Percentiles rank a stretch among this genome's conserved stretches.
Conservation (phyloP, 805 yeast species). For the Vanderwaltozyma tropicalis region DNA sequence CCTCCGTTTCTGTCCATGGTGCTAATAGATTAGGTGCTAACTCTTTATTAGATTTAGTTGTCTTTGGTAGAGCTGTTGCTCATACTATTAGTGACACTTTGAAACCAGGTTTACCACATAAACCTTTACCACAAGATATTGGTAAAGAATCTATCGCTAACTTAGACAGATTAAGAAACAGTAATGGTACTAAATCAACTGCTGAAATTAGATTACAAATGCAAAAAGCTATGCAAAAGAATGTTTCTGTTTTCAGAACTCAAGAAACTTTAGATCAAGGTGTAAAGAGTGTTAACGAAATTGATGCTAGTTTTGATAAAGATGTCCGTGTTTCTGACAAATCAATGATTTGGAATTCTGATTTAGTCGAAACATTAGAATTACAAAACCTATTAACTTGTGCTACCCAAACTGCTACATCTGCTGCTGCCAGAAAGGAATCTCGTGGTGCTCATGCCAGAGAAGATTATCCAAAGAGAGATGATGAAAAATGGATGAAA, state of each 20-base stretch:
- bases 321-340: constrained; percentile 85
- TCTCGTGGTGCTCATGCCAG: constrained; percentile 99
- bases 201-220: constrained; percentile 82
- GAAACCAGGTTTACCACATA: constrained; percentile 82
- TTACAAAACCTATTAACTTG: constrained; percentile 93
- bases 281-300: constrained; percentile 63
- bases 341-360: constrained; percentile 98
- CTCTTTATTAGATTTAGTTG: constrained; percentile 91
- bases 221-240: constrained; percentile 95
- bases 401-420: constrained; percentile 88
- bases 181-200: constrained; percentile 72
- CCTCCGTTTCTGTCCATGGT: constrained; percentile 98
- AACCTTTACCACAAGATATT: constrained; percentile 70
- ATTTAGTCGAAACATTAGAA: constrained; percentile 90
- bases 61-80: constrained; percentile 96
- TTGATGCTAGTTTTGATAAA: constrained; percentile 55
- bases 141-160: constrained; percentile 86
- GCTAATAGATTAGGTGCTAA: constrained; percentile 99
- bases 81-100: constrained; percentile 79
- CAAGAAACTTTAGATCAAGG: constrained; percentile 89
- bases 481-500: constrained; percentile 95
- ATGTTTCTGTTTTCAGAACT: constrained; percentile 92
- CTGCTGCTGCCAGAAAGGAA: constrained; percentile 93
- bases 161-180: constrained; percentile 79
- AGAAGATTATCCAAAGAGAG: constrained; percentile 94